Evolutionary conservation across 768 basidiomycete species (phyloP).

Genomic region (Leccinellum luteum): DNA sequence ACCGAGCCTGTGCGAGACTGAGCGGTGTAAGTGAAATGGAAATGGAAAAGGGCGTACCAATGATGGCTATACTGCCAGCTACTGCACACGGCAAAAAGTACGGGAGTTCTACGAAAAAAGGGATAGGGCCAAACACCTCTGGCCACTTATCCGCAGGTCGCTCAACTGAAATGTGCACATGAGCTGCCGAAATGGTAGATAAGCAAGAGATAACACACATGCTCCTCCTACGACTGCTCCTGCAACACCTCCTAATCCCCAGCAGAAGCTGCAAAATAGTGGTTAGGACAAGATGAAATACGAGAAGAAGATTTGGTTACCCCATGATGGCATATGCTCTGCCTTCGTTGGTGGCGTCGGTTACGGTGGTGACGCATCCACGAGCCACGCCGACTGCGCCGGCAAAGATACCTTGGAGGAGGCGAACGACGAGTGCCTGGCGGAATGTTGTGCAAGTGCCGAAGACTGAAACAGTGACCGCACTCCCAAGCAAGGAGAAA

Average conservation of each 20-base stretch:
- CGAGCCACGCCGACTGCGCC: conserved; percentile 95
- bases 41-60: conserved; percentile 40
- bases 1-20: conserved; percentile 59
- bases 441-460: conserved; percentile 73
- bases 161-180: conserved; percentile 55
- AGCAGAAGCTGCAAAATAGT: conserved; percentile 63
- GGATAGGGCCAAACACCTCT: conserved; percentile 57
- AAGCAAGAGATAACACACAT: conserved; percentile 46
- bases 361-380: conserved; percentile 81
- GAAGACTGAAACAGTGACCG: conserved; percentile 72
- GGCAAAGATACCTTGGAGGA: conserved; percentile 89
- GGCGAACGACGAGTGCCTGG: conserved; percentile 81
- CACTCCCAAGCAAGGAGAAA: conserved; percentile 82
- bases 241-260: conserved; percentile 95
- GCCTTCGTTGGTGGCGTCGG: conserved; percentile 90
- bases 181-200: background rate
- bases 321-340: conserved; percentile 94
- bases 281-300: conserved; percentile 2
- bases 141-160: conserved; percentile 88
- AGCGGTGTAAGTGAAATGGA: background rate
- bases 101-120: conserved; percentile 76
- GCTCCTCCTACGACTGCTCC: conserved; percentile 84
- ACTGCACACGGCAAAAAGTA: conserved; percentile 87
- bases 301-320: conserved; percentile 30
- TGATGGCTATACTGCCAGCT: conserved; percentile 72